phyloP scores from a whole-genome alignment of 306 rosid species.

The Fagus crenata region DNA sequence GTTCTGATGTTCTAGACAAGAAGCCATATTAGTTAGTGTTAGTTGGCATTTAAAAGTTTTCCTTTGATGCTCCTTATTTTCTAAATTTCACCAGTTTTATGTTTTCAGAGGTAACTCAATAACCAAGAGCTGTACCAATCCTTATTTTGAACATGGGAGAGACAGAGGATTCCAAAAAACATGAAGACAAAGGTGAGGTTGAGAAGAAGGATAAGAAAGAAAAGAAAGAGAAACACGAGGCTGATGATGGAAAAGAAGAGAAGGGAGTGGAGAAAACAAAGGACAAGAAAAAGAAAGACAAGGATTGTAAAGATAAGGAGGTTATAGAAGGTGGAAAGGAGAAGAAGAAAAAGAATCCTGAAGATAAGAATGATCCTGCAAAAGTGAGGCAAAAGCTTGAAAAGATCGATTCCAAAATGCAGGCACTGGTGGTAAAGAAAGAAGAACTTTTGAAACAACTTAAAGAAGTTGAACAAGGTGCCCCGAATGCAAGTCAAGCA shows the following conservation, averaged over 20 bases:
- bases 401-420: conserved; percentile 53
- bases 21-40: neutral
- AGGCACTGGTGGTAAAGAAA: conserved; percentile 44
- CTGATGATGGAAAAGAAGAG: neutral
- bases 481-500: conserved; percentile 19
- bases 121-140: conserved; percentile 3
- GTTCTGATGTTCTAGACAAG: neutral
- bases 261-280: conserved; percentile 17
- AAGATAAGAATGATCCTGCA: conserved; percentile 51
- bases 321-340: conserved; percentile 29
- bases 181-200: conserved; percentile 25
- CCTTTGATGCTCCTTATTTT: neutral
- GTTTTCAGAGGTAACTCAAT: conserved; percentile 26
- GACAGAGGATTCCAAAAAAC: conserved; percentile 26
- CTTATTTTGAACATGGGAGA: conserved; percentile 39
- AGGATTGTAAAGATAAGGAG: conserved; percentile 18
- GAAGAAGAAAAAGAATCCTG: conserved; percentile 58
- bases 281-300: conserved; percentile 3
- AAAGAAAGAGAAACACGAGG: conserved; percentile 29
- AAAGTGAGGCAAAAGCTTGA: conserved; percentile 59
- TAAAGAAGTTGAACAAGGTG: conserved; percentile 42
- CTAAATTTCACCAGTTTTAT: conserved; percentile 1
- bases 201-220: conserved; percentile 20
- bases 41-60: neutral
- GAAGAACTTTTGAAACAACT: conserved; percentile 51